Conservation (phyloP, 495 filamentous ascomycete genomes). For the Usnea hakonensis region DNA sequence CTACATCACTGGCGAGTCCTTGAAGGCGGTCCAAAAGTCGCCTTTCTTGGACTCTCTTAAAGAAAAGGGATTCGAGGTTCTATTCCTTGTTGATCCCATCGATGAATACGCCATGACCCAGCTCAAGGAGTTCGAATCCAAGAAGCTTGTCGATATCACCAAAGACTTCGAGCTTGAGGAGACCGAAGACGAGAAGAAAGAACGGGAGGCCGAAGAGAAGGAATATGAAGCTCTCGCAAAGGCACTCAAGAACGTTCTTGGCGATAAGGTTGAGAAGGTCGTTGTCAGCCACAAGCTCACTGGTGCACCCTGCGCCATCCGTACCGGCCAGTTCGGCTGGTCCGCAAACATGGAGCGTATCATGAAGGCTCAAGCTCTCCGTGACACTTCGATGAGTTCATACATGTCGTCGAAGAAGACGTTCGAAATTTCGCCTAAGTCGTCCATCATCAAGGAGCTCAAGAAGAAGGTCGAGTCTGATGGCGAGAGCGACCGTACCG, state of each 20-base stretch:
- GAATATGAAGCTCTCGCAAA: constrained; percentile 91
- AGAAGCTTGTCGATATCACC: constrained; percentile 99
- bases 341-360: constrained; percentile 99
- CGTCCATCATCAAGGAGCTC: constrained; percentile 94
- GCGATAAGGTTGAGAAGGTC: constrained; percentile 99
- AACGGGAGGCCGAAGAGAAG: constrained; percentile 95
- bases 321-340: constrained; percentile 99
- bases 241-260: constrained; percentile 95
- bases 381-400: constrained; percentile 97
- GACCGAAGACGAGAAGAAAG: constrained; percentile 97
- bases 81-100: constrained; percentile 98
- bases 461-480: constrained; percentile 97
- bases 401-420: constrained; percentile 99
- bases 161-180: constrained; percentile 99
- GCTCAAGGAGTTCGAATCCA: constrained; percentile 99
- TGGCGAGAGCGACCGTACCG: constrained; percentile 93
- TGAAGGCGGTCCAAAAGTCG: constrained; percentile 96
- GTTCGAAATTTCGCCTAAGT: constrained; percentile 99
- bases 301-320: constrained; percentile 94
- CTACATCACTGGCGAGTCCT: constrained; percentile 99
- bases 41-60: constrained; percentile 98
- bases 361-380: constrained; percentile 99
- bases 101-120: constrained; percentile 99
- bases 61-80: constrained; percentile 99
- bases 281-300: constrained; percentile 97